A percentile compares a stretch with the other conserved stretches of the same genome.
Conservation (phyloP, 83 land plant genomes). For the Picea mariana region DNA sequence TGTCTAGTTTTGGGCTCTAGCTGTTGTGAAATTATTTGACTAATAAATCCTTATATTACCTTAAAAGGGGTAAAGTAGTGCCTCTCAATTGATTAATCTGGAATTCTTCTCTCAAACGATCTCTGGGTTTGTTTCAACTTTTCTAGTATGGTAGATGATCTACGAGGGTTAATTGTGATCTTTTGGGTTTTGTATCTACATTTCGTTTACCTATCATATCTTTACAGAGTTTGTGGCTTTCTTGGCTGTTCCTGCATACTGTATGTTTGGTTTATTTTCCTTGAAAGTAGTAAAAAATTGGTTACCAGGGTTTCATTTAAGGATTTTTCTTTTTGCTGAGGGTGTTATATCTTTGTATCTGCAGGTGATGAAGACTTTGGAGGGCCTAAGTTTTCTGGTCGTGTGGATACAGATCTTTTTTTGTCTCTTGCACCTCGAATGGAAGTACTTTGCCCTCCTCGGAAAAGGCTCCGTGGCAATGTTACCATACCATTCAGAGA, state of each 20-base stretch:
- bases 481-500: slow-evolving; percentile 28
- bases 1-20: not conserved
- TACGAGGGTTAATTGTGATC: not conserved
- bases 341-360: not conserved
- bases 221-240: not conserved
- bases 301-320: not conserved
- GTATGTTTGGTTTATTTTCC: not conserved
- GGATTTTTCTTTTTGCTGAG: not conserved
- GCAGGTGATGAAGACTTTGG: slow-evolving; percentile 20
- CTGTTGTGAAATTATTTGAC: not conserved
- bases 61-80: no score
- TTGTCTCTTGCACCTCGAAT: slow-evolving; percentile 16
- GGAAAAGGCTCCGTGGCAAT: slow-evolving; percentile 47
- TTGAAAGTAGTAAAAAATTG: not conserved
- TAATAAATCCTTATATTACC: not conserved
- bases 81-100: no score
- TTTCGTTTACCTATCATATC: not conserved
- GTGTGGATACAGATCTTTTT: slow-evolving; percentile 6
- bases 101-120: not conserved
- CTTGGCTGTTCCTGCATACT: not conserved
- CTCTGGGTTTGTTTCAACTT: slow-evolving; percentile 3
- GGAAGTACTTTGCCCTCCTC: slow-evolving; percentile 44
- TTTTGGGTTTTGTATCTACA: not conserved
- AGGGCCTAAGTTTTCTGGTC: not conserved
- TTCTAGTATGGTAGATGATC: not conserved